phyloP scores from a whole-genome alignment of 2,329 filamentous ascomycete species.

The Cryphonectria carpinicola region DNA sequence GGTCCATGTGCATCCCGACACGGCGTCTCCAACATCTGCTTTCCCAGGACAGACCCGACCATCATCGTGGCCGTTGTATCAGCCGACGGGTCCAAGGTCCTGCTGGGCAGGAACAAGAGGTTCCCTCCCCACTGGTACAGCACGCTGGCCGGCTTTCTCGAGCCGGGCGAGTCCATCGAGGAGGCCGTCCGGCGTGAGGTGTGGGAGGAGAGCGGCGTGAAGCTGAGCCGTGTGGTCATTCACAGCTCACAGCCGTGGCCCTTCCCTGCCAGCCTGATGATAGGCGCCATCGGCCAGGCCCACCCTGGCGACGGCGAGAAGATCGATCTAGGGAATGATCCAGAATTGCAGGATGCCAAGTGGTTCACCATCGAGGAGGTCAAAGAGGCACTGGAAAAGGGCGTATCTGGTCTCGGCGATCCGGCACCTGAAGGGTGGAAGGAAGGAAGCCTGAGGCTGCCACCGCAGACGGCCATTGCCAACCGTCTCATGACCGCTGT shows the following conservation, averaged over 20 bases:
- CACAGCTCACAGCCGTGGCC: conserved; percentile 89
- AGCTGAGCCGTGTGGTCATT: conserved; percentile 75
- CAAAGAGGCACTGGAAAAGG: conserved; percentile 69
- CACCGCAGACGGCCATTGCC: conserved; percentile 87
- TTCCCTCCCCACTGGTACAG: conserved; percentile 88
- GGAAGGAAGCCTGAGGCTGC: conserved; percentile 78
- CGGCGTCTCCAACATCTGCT: conserved; percentile 86
- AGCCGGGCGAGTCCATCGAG: conserved; percentile 83
- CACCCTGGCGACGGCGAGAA: conserved; percentile 73
- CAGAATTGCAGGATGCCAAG: conserved; percentile 85
- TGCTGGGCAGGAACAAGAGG: conserved; percentile 83
- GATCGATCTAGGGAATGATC: conserved; percentile 84
- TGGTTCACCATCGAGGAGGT: conserved; percentile 89
- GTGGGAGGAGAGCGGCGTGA: conserved; percentile 83
- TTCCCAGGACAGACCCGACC: conserved; percentile 90
- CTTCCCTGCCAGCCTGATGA: conserved; percentile 84
- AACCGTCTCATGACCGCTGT: conserved; percentile 85
- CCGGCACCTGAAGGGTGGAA: conserved; percentile 68
- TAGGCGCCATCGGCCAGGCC: conserved; percentile 86
- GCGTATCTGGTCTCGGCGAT: conserved; percentile 70
- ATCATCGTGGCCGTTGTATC: conserved; percentile 95
- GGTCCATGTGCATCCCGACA: conserved; percentile 78
- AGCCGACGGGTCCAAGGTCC: conserved; percentile 72
- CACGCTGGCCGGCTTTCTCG: conserved; percentile 84
- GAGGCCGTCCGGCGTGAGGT: conserved; percentile 83